Evolutionary conservation across 2,329 filamentous ascomycete species (phyloP).

Genomic region (Penicillium sp.): DNA sequence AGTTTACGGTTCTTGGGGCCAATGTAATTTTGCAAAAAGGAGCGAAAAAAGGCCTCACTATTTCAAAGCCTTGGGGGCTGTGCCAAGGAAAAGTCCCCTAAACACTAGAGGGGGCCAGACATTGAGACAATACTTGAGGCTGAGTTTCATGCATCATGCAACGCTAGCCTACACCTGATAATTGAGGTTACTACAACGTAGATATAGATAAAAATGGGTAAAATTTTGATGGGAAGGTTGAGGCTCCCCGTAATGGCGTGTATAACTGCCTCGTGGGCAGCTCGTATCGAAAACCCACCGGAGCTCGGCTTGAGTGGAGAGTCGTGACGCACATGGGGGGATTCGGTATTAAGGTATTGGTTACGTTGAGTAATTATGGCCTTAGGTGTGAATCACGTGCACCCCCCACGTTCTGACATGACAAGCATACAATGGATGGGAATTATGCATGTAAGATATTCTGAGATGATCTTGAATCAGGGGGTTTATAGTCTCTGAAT

Average conservation of each 20-base stretch:
- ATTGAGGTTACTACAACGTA: too few relatives aligned
- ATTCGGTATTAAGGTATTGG: conserved; percentile 1
- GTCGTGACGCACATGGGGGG: conserved; percentile 21
- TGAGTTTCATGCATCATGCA: background rate
- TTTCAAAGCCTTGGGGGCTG: background rate
- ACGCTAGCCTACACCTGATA: background rate
- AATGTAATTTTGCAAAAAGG: background rate
- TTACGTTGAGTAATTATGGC: background rate
- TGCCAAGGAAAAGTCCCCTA: background rate
- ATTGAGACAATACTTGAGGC: background rate
- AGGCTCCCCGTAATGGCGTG: background rate
- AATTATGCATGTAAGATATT: background rate
- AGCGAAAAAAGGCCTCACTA: background rate
- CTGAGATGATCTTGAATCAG: background rate
- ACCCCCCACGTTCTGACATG: background rate
- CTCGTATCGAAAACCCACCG: conserved; percentile 12
- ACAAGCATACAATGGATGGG: background rate
- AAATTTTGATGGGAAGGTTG: background rate
- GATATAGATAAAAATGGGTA: background rate
- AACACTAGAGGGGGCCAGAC: background rate
- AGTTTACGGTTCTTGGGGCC: background rate
- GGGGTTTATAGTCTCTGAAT: background rate
- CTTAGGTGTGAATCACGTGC: background rate
- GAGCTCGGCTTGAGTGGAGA: conserved; percentile 22
- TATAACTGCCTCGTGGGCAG: background rate